Conservation (phyloP, 2,329 filamentous ascomycete genomes). For the Xylariaceae sp. region DNA sequence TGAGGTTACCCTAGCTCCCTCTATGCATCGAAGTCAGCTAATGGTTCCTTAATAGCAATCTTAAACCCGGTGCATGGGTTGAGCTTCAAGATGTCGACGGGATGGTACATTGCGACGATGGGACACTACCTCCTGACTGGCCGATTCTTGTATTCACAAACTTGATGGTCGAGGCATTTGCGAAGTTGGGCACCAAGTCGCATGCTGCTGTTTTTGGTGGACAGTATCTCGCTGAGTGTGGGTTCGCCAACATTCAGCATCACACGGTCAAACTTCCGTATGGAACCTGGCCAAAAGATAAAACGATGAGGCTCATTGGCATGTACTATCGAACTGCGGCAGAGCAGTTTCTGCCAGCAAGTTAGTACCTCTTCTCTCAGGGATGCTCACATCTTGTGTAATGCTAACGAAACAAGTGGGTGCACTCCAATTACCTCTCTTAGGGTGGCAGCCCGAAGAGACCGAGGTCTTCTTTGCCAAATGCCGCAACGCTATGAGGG, state of each 20-base stretch:
- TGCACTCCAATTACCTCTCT: slow-evolving; percentile 35
- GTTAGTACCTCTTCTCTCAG: slow-evolving; percentile 6
- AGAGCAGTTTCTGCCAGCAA: slow-evolving; percentile 39
- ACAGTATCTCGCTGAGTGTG: slow-evolving; percentile 30
- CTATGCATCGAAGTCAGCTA: slow-evolving; percentile 1
- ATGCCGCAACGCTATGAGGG: slow-evolving; percentile 26
- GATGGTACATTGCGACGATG: slow-evolving; percentile 35
- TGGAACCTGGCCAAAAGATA: slow-evolving; percentile 26
- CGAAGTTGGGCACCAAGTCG: slow-evolving; percentile 34
- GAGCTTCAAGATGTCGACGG: slow-evolving; percentile 45
- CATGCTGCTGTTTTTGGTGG: slow-evolving; percentile 36
- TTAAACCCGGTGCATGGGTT: slow-evolving; percentile 43
- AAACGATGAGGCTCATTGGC: slow-evolving; percentile 35
- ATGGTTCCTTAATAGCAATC: slow-evolving; percentile 23
- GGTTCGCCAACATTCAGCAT: slow-evolving; percentile 25
- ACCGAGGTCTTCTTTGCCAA: slow-evolving; percentile 27
- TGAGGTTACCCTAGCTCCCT: slow-evolving; percentile 4
- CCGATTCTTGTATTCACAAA: slow-evolving; percentile 33
- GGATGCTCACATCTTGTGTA: background rate
- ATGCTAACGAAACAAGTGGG: slow-evolving; percentile 23
- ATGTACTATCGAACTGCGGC: slow-evolving; percentile 40
- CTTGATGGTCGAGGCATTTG: slow-evolving; percentile 34
- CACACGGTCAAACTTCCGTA: slow-evolving; percentile 23
- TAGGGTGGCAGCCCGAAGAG: slow-evolving; percentile 32
- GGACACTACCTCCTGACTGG: slow-evolving; percentile 31